Evolutionary conservation across 164 flowering plant species (phyloP), one percentile per base, ranked within the genome.

Genomic region (Macadamia tetraphylla): DNA sequence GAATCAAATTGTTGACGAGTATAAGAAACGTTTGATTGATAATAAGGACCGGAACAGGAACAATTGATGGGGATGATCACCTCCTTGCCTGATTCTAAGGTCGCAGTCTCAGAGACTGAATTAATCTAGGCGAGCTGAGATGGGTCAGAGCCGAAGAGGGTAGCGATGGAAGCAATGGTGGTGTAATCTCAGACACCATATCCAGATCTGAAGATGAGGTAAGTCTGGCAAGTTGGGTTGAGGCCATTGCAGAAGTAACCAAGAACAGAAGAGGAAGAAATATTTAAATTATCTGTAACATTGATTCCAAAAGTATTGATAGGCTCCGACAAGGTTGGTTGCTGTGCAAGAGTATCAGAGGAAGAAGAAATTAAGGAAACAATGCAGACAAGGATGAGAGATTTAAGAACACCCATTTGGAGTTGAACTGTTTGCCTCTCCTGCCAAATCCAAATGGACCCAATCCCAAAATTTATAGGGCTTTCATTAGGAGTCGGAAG

Each of bases 1-100:
- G 67, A 83, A 89, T 12, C 91, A 88, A n/a, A 90, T 75, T 4
- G 49, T 51, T n/a, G 49, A 79, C 58, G 23, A 18, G 72, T 70
- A 62, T 84, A 86, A 73, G 83, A 73, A 18, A 88, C 57, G 66
- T 86, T 84, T 43, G 72, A 65, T 71, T 90, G 94, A 70, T 79
- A 90, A 70, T 77, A 82, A 67, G 69, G 46, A 67, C 92, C 92
- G 35, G 90, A 80, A 66, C 95, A 86, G 10, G 97, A 87, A 76
- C 98, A 93, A 52, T 72, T 79, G 61, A 87, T 82, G 6, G 98
- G 98, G 62, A 93, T 85, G 40, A 91, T 81, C 59, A 91, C 87
- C 75, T 75, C 62, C 64, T 73, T 69, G 70, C 78, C 70, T 1
- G 77, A 74, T 7, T 67, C 69, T 8, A 91, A 83, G 2, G 72